Base-by-base conservation (phyloP, 306 rosid species). In the Canavalia ensiformis region DNA sequence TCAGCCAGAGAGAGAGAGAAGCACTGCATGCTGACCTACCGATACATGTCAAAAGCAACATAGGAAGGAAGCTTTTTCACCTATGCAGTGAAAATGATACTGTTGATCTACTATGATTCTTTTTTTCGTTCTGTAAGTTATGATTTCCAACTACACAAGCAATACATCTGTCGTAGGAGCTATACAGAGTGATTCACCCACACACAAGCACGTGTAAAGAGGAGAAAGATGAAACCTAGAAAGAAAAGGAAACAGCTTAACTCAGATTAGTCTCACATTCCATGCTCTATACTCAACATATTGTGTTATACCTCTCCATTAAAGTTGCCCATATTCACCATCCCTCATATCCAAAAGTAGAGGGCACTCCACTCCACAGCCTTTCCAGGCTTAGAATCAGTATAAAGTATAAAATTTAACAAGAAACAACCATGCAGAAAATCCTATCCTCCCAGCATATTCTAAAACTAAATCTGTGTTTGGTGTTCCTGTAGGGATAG, bases 1-100 rank as follows among this genome's bases (percentile, higher is more conserved):
- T 78, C 72, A 30, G 49, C 72, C 72, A 73, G 47, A 81, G 76
- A 80, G 47, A 81, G 76, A 80, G 58, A 72, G 83, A 81, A 85
- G 81, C 52, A 70, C 62, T 63, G 83, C 70, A 50, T 50, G 72
- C 57, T 68, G 63, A 65, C 69, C 65, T 6, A 55, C 31, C 9
- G 55, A 29, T 39, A 63, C 37, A 62, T 60, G 73, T 65, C 58
- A 10, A 77, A 65, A 67, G 66, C 80, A 59, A 70, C 71, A 49
- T 54, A 44, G 55, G 67, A 63, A 75, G 73, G 66, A 70, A 59
- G 86, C 56, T 29, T 82, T 80, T 44, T 37, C 72, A 62, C 55
- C 68, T 75, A 75, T 47, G 76, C 49, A 52, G 79, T 52, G 67
- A 55, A 64, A 37, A 33, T 49, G 52, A 45, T 64, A 37, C 39